Base-by-base conservation (phyloP, 805 yeast genomes). In the Brettanomyces anomalus region DNA sequence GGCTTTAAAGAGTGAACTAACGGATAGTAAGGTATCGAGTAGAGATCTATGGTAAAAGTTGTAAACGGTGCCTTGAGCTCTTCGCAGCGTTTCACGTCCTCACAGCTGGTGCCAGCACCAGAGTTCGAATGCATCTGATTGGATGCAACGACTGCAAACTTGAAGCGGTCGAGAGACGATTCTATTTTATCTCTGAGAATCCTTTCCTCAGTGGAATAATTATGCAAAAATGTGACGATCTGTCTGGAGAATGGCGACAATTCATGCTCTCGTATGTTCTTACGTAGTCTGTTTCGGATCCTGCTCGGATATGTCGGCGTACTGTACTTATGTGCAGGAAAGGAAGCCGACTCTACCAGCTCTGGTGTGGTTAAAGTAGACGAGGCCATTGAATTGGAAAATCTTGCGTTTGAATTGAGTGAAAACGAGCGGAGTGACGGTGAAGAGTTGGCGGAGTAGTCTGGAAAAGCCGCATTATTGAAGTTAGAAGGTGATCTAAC, bases 131-230 rank as follows among this genome's bases (percentile, higher is more conserved):
- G 34, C 53, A 51, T 49, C 15, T 50, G 36, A 15, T 37, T 45
- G 13, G 60, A 55, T 3, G 56, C 54, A 4, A 56, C 51, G 14
- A 56, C 50, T 19, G 53, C 54, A 39, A 56, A 57, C 40, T 54
- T 58, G 42, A 56, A 50, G 36, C 49, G 47, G 17, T 58, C 61
- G 11, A 56, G 38, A 6, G 53, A 44, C 10, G 41, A 28, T 14
- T 37, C 40, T 8, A 43, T 28, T 13, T 36, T 8, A 3, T n/a
- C 26, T 1, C 33, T 28, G 10, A 20, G n/a, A 20, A 18, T 2
- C 15, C 34, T 30, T 21, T 18, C n/a, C n/a, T 38, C 31, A 5
- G 31, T 5, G 5, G 14, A 18, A 28, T 21, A 36, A 14, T 20
- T 20, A 14, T 14, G 21, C 16, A 36, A 10, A 15, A 17, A 36